Conservation (phyloP, 371 early-diverging fungal species). For the Apophysomyces variabilis region DNA sequence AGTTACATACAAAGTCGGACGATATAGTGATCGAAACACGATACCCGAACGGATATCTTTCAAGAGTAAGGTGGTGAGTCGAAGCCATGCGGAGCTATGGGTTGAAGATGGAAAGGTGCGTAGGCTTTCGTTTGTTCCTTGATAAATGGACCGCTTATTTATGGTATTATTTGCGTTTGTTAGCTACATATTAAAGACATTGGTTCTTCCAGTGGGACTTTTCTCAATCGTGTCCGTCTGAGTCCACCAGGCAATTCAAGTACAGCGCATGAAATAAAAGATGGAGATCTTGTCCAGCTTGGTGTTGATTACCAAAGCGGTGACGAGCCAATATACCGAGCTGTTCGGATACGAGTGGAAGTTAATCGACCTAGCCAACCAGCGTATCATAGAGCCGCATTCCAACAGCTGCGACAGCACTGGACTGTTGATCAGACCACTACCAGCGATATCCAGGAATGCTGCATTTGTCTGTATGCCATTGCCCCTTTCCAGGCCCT, state of each 20-base stretch:
- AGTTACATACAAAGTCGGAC: slow-evolving; percentile 72
- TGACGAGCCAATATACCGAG: slow-evolving; percentile 75
- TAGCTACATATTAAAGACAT: slow-evolving; percentile 83
- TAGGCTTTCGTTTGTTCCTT: neutral
- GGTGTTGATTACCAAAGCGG: slow-evolving; percentile 93
- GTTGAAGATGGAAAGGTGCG: slow-evolving; percentile 51
- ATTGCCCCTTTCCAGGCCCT: slow-evolving; percentile 95
- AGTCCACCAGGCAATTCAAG: slow-evolving; percentile 77
- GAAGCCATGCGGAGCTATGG: slow-evolving; percentile 95
- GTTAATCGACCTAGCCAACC: slow-evolving; percentile 58
- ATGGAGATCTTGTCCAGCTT: slow-evolving; percentile 87
- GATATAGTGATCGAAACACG: slow-evolving; percentile 77
- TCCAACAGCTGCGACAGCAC: slow-evolving; percentile 33
- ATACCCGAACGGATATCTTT: slow-evolving; percentile 78
- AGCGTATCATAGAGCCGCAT: slow-evolving; percentile 28
- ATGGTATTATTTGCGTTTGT: too few relatives aligned
- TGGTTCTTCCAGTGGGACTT: slow-evolving; percentile 89
- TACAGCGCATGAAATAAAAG: slow-evolving; percentile 71
- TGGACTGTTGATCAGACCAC: slow-evolving; percentile 10
- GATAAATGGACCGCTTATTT: neutral
- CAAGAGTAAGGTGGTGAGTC: slow-evolving; percentile 92
- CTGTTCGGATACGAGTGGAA: slow-evolving; percentile 84
- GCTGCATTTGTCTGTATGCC: slow-evolving; percentile 95
- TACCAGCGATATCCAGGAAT: slow-evolving; percentile 67
- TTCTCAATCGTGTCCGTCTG: slow-evolving; percentile 85